These are phyloP conservation scores for Hymenoscyphus albidus DNA, from an alignment of 2,329 filamentous ascomycete genomes.

Conservation along the genomic window DNA sequence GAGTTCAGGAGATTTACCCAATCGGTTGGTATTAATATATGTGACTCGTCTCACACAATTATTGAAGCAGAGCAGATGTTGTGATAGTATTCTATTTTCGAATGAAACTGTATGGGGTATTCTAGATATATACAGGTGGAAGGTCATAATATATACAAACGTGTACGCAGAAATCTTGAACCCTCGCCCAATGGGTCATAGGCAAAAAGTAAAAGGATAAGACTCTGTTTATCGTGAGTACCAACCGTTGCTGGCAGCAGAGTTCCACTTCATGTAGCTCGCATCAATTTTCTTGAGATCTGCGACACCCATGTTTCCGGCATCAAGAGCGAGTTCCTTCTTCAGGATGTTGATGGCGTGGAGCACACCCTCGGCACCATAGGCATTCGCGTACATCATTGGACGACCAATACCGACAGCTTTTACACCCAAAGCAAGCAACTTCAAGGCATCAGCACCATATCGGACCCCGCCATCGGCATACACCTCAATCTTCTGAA, in stretches of 20 bases:
- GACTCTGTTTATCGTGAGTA: not conserved
- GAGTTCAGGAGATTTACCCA: no score
- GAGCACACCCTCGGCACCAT: conserved; percentile 44
- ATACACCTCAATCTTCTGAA: conserved; percentile 44
- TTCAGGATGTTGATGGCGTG: conserved; percentile 47
- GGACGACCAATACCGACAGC: conserved; percentile 56
- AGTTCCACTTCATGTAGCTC: conserved; percentile 1
- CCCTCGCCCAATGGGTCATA: no score
- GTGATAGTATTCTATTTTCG: no score
- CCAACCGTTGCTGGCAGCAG: not conserved
- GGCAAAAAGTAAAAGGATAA: not conserved
- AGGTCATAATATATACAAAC: no score
- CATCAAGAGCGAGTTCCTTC: conserved; percentile 29
- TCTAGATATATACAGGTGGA: no score
- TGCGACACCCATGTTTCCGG: conserved; percentile 4
- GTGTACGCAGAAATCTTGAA: no score
- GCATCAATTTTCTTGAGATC: conserved; percentile 4
- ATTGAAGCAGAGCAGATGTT: no score
- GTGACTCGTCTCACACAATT: no score
- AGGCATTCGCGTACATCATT: conserved; percentile 50
- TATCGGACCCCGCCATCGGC: conserved; percentile 57
- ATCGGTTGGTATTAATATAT: no score
- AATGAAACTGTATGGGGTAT: no score
- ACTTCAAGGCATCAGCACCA: conserved; percentile 57
- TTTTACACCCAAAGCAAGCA: conserved; percentile 56